Evolutionary conservation across 176 grass and related monocot genomes (phyloP).

Genomic region (Aegilops longissima): DNA sequence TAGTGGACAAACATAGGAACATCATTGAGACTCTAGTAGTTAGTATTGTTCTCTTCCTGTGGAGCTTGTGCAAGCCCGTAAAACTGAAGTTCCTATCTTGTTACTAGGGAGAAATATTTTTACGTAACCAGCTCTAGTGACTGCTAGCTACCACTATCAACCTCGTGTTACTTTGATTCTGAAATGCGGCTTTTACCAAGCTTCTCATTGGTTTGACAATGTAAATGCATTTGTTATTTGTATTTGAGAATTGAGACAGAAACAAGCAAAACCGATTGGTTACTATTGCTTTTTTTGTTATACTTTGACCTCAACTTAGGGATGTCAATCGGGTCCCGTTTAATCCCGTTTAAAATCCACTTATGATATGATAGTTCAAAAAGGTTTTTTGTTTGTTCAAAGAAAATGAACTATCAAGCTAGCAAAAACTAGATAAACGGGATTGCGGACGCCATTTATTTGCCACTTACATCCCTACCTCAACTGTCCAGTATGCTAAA

Average conservation of each 20-base stretch:
- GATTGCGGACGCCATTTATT: no score
- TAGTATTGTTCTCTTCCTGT: background rate
- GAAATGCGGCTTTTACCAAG: background rate
- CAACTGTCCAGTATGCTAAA: background rate
- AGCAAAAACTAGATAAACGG: no score
- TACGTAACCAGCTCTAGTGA: background rate
- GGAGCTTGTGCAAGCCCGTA: background rate
- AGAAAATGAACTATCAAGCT: no score
- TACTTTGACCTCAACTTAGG: background rate
- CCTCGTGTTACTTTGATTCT: background rate
- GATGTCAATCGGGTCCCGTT: no score
- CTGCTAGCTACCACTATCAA: background rate
- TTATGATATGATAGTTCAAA: no score
- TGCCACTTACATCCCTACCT: background rate
- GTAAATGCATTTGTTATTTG: background rate
- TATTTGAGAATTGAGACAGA: background rate
- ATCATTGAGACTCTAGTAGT: background rate
- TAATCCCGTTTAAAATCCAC: no score
- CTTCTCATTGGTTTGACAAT: background rate
- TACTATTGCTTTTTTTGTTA: background rate
- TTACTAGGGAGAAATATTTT: background rate
- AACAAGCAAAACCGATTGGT: background rate
- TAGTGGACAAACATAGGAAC: background rate
- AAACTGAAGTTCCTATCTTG: background rate
- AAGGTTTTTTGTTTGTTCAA: no score